A percentile compares a stretch with the other conserved stretches of the same genome.
These are phyloP conservation scores for Pestalotiopsis sp. DNA, from an alignment of 2,329 filamentous ascomycete species.

Conservation along the genomic window DNA sequence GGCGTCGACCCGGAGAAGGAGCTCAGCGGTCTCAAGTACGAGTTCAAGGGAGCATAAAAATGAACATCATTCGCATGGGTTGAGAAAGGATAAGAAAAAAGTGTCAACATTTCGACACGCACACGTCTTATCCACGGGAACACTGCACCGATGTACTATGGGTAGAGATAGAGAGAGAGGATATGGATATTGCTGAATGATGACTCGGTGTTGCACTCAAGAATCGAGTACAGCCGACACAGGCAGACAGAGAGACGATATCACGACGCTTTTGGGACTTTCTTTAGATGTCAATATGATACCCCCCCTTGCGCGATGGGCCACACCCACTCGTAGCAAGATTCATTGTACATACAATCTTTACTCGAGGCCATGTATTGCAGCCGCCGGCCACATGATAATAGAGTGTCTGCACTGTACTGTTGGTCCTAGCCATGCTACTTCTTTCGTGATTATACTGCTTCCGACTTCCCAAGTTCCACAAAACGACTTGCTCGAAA, in stretches of 20 bases:
- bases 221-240: too few relatives aligned
- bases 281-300: neutral
- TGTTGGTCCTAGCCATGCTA: neutral
- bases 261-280: neutral
- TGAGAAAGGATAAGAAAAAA: too few relatives aligned
- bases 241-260: neutral
- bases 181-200: neutral
- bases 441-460: neutral
- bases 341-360: neutral
- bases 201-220: too few relatives aligned
- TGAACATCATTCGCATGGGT: neutral
- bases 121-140: neutral
- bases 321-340: neutral
- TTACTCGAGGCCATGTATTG: neutral
- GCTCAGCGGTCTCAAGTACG: conserved; percentile 64
- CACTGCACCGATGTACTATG: too few relatives aligned
- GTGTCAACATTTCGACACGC: neutral
- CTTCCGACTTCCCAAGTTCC: neutral
- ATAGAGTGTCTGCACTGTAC: neutral
- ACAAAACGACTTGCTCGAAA: neutral
- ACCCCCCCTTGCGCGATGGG: neutral
- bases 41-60: conserved; percentile 66
- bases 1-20: conserved; percentile 70
- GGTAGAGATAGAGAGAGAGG: neutral
- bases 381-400: neutral